phyloP scores from a whole-genome alignment of 208 protist genomes.

The Trypanosoma boissoni region DNA sequence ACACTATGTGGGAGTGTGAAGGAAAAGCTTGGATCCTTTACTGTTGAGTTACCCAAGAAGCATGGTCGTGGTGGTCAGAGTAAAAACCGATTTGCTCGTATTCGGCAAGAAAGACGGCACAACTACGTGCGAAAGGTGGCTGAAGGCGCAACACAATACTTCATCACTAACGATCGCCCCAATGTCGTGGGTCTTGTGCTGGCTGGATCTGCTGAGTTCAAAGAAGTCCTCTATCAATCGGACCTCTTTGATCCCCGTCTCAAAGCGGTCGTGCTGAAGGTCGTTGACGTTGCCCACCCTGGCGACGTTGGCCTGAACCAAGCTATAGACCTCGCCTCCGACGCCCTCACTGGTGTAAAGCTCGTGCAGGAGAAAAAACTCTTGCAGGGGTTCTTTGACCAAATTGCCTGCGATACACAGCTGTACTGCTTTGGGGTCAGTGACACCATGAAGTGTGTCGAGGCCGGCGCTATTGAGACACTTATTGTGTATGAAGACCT shows the following conservation, averaged over 20 bases:
- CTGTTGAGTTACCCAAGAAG: constrained; percentile 99
- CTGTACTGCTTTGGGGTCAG: constrained; percentile 99
- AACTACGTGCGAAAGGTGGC: constrained; percentile 99
- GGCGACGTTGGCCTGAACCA: constrained; percentile 99
- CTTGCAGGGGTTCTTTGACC: constrained; percentile 97
- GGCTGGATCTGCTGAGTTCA: constrained; percentile 99
- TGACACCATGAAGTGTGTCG: constrained; percentile 96
- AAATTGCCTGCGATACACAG: constrained; percentile 98
- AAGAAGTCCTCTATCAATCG: constrained; percentile 96
- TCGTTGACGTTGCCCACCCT: constrained; percentile 99
- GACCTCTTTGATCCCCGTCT: constrained; percentile 98
- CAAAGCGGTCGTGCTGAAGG: constrained; percentile 97
- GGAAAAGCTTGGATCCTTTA: constrained; percentile 98
- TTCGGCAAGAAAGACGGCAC: constrained; percentile 99
- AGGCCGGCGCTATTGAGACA: constrained; percentile 97
- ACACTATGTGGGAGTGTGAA: constrained; percentile 98
- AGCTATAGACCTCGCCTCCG: constrained; percentile 98
- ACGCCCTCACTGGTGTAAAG: constrained; percentile 97
- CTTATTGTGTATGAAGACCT: constrained; percentile 99
- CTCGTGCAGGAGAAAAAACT: constrained; percentile 99
- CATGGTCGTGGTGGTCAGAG: constrained; percentile 99
- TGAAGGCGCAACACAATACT: constrained; percentile 96
- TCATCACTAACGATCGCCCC: constrained; percentile 98
- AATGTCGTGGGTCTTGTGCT: constrained; percentile 99
- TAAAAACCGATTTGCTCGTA: constrained; percentile 99